These are phyloP conservation scores for Ceratobasidium sp. DNA, from an alignment of 1,284 basidiomycete genomes.

Conservation along the genomic window DNA sequence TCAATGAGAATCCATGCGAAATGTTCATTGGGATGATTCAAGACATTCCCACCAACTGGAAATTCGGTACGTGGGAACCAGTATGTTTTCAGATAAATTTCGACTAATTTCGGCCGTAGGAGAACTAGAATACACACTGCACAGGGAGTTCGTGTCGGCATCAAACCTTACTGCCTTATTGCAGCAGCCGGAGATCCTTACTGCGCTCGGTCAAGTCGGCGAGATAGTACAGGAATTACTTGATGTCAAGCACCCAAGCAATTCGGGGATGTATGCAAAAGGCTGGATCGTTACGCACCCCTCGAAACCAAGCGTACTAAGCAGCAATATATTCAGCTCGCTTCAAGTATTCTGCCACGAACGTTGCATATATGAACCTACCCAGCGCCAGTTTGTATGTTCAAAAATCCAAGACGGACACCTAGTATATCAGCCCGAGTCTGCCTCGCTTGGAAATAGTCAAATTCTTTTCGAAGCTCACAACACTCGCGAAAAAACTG, in stretches of 20 bases:
- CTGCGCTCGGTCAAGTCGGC: not conserved
- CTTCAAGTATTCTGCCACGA: no score
- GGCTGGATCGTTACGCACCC: no score
- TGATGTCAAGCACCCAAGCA: not conserved
- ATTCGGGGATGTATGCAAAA: no score
- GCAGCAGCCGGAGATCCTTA: not conserved
- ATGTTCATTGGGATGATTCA: constrained; percentile 40
- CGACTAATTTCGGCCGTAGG: not conserved
- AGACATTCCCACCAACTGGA: constrained; percentile 19
- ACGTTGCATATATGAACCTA: no score
- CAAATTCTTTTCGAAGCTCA: no score
- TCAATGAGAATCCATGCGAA: constrained; percentile 32
- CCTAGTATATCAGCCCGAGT: no score
- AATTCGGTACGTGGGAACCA: constrained; percentile 34
- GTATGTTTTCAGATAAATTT: not conserved
- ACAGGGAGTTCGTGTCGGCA: constrained; percentile 7
- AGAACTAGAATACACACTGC: constrained; percentile 26
- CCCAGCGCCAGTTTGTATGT: no score
- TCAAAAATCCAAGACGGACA: no score
- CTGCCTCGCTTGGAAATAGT: no score
- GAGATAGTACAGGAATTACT: not conserved
- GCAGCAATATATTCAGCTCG: no score
- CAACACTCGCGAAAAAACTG: no score
- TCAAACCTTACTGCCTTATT: constrained; percentile 3
- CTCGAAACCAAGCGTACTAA: no score